A percentile compares a stretch with the other conserved stretches of the same genome.
Conservation (phyloP, 2,329 filamentous ascomycete genomes). For the Lizonia empirigonia region DNA sequence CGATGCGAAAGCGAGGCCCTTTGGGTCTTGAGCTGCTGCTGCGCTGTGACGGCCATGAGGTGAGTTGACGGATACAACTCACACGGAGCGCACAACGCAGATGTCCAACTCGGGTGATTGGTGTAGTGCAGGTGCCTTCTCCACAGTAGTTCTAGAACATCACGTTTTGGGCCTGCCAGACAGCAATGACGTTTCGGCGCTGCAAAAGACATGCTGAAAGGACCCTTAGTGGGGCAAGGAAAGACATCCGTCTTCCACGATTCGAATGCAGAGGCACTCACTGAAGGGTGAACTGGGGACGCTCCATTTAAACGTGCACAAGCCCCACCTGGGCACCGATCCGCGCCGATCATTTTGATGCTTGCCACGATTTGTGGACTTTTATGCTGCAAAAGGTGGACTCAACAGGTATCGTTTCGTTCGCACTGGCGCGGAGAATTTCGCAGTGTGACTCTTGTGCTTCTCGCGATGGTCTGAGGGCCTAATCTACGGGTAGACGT, state of each 20-base stretch:
- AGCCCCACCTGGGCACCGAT: slow-evolving; percentile 19
- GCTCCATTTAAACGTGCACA: slow-evolving; percentile 9
- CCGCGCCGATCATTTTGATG: slow-evolving; percentile 14
- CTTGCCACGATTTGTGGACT: slow-evolving; percentile 1
- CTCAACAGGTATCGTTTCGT: neutral
- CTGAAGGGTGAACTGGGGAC: slow-evolving; percentile 9
- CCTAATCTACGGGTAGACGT: neutral
- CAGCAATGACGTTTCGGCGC: slow-evolving; percentile 21
- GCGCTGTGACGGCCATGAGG: neutral
- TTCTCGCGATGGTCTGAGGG: neutral
- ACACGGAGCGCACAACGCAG: slow-evolving; percentile 7
- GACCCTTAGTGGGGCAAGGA: slow-evolving; percentile 15
- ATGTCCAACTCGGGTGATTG: slow-evolving; percentile 6
- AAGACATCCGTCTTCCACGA: slow-evolving; percentile 20
- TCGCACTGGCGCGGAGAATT: neutral
- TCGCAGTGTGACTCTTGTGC: neutral
- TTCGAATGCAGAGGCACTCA: slow-evolving; percentile 19
- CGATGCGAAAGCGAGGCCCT: neutral
- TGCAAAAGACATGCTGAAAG: slow-evolving; percentile 10
- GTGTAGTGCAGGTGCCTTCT: slow-evolving; percentile 8
- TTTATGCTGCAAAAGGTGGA: neutral
- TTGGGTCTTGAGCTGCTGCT: neutral
- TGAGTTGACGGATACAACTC: slow-evolving; percentile 5
- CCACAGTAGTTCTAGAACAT: slow-evolving; percentile 26
- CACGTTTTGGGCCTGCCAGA: slow-evolving; percentile 13